These are phyloP conservation scores for Dalbergia cochinchinensis DNA, from an alignment of 306 rosid species.

Conservation along the genomic window DNA sequence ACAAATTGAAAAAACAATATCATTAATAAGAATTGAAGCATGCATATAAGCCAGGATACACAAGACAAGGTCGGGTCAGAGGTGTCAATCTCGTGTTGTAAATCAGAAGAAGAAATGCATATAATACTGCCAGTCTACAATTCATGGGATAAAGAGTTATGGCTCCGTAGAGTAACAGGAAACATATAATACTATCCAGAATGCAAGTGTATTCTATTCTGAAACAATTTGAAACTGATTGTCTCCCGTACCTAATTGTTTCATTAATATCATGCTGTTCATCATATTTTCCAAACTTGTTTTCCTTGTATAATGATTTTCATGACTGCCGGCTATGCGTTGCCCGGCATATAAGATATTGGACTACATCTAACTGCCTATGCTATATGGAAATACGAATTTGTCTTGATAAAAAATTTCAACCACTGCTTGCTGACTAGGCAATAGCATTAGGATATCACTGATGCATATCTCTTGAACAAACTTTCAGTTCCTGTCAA, in stretches of 20 bases:
- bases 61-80: too few species aligned
- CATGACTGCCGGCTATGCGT: neutral
- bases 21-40: neutral
- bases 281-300: neutral
- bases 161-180: neutral
- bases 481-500: neutral
- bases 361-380: neutral
- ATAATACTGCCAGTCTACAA: neutral
- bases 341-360: neutral
- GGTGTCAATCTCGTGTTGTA: too few species aligned
- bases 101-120: neutral
- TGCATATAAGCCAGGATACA: neutral
- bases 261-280: conserved; percentile 17
- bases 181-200: neutral
- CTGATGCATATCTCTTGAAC: neutral
- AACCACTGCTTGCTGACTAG: neutral
- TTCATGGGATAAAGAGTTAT: neutral
- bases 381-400: neutral
- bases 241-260: neutral
- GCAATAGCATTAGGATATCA: neutral
- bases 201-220: neutral
- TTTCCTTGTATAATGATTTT: neutral
- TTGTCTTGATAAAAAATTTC: too few species aligned
- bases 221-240: neutral
- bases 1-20: neutral